Evolutionary conservation across 2,329 filamentous ascomycete species (phyloP).

Genomic region (Parastagonospora nodorum): DNA sequence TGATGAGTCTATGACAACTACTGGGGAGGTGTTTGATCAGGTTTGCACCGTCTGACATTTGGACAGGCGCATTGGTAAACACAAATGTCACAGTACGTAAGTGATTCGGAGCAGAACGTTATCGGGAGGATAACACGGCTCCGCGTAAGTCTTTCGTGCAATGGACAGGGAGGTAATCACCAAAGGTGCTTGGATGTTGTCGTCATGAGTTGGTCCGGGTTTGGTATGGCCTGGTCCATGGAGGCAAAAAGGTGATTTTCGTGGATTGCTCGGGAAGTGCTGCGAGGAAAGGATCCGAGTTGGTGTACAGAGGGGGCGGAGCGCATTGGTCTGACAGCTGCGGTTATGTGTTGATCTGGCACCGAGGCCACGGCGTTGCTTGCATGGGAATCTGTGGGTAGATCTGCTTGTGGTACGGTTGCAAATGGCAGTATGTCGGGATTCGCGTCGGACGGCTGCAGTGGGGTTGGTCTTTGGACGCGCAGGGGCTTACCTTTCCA

Average conservation of each 20-base stretch:
- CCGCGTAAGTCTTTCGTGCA: too few species aligned
- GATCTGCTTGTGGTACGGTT: neutral
- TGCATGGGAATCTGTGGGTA: neutral
- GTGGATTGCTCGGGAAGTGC: too few species aligned
- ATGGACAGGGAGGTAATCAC: too few species aligned
- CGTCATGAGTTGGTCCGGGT: too few species aligned
- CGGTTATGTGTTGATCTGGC: neutral
- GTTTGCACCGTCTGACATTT: neutral
- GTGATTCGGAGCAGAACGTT: neutral
- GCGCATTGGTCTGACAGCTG: too few species aligned
- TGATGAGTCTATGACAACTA: too few species aligned
- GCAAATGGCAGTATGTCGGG: neutral
- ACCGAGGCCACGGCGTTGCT: neutral
- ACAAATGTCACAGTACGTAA: neutral
- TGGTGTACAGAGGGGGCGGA: too few species aligned
- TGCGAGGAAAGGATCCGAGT: too few species aligned
- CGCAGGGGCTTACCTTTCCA: conserved; percentile 18
- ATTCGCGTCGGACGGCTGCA: neutral
- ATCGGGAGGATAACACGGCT: neutral
- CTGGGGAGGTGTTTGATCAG: neutral
- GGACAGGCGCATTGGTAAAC: neutral
- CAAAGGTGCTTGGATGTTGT: too few species aligned
- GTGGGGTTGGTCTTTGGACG: conserved; percentile 3
- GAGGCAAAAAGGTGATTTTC: too few species aligned
- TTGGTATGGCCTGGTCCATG: too few species aligned